Base-by-base conservation (phyloP, 1,284 basidiomycete genomes). In the Ceratobasidium sp. region DNA sequence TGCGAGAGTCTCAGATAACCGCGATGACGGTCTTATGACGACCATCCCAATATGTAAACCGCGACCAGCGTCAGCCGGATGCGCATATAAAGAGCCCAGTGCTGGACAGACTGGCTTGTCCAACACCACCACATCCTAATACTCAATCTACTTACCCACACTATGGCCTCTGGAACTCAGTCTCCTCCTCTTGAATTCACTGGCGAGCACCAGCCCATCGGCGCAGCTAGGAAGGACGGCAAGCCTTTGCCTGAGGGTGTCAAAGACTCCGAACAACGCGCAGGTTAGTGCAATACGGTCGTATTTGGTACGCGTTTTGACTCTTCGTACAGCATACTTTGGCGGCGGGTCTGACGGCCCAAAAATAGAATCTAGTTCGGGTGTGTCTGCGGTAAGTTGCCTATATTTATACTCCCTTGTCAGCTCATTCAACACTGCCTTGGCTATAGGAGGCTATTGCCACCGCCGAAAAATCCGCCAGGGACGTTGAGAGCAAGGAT, bases 121-220 rank as follows among this genome's bases (percentile, higher is more conserved):
- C 51, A n/a, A 61, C 43, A 49, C 16, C 56, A 41, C 48, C 46
- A 49, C 59, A 43, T 13, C 37, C 19, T 11, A 48, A 27, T 51
- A 58, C 54, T 24, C 66, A 69, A 56, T 31, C 53, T 58, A 48
- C 69, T 59, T 37, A 51, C 41, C n/a, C 41, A 62, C 46, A 51
- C 43, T 14, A 72, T 72, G 69, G 13, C 69, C 31, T 29, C 56
- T 37, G 69, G 69, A 37, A 72, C 86, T 3, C 82, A 87, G 68
- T 88, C 86, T n/a, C 86, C 86, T 9, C 85, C 86, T 54, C 83
- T 87, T 61, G 85, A 86, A 80, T 83, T 83, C 13, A 86, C 85
- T 0, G 84, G 82, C 56, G 81, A 84, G 37, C 81, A 86, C 66
- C 74, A 82, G 63, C 84, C 85, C 7, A 84, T 87, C 83, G 85